These are phyloP conservation scores for Boletus coccyginus DNA, from an alignment of 768 basidiomycete genomes.

Conservation along the genomic window DNA sequence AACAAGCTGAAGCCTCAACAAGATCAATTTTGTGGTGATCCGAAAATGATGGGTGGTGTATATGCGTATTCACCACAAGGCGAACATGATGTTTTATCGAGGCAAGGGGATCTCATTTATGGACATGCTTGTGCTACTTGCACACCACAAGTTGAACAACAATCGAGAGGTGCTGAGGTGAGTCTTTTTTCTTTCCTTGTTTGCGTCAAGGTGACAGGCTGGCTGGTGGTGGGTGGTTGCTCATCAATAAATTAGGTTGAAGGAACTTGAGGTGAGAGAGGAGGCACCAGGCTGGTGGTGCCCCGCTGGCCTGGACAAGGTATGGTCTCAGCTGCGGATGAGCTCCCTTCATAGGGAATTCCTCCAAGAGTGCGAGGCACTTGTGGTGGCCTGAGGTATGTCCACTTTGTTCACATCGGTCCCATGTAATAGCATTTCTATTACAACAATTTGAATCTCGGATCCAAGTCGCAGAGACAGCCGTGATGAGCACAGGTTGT, in stretches of 20 bases:
- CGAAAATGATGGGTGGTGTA: conserved; percentile 68
- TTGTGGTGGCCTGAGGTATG: conserved; percentile 30
- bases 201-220: not conserved
- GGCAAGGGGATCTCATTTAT: conserved; percentile 88
- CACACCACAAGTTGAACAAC: conserved; percentile 89
- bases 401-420: not conserved
- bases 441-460: too few relatives aligned
- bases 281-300: conserved; percentile 79
- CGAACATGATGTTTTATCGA: conserved; percentile 64
- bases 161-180: conserved; percentile 88
- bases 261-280: conserved; percentile 74
- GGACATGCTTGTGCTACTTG: conserved; percentile 80
- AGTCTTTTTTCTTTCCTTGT: conserved; percentile 28
- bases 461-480: too few relatives aligned
- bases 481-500: too few relatives aligned
- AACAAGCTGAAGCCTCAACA: conserved; percentile 51
- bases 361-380: conserved; percentile 43
- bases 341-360: conserved; percentile 72
- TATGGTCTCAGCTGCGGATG: conserved; percentile 74
- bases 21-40: conserved; percentile 64
- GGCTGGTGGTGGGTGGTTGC: not conserved
- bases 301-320: conserved; percentile 81
- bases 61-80: conserved; percentile 83
- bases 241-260: conserved; percentile 47
- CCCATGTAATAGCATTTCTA: too few relatives aligned